phyloP scores from a whole-genome alignment of 192 early-diverging fungal species.

The Backusella parvicylindrica region DNA sequence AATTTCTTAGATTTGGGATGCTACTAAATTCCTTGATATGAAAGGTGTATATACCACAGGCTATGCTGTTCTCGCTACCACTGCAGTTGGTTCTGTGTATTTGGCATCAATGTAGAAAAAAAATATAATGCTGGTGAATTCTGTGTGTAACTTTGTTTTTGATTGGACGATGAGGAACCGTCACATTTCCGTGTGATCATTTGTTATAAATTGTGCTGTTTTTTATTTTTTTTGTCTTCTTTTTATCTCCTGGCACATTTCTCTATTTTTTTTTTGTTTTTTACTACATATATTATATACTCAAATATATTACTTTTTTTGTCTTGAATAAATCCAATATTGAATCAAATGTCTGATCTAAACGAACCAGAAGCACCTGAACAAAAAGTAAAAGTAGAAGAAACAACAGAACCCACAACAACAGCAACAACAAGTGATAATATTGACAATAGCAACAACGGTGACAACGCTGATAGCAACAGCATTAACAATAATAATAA shows the following conservation, averaged over 20 bases:
- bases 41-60: conserved; percentile 81
- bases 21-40: conserved; percentile 60
- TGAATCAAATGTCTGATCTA: background rate
- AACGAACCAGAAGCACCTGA: background rate
- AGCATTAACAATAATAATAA: background rate
- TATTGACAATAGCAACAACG: background rate
- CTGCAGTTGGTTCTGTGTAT: conserved; percentile 27
- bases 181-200: background rate
- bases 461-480: background rate
- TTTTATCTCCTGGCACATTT: background rate
- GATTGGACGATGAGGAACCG: background rate
- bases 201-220: background rate
- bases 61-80: conserved; percentile 62
- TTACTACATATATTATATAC: no score
- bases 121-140: no score
- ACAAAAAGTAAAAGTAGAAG: background rate
- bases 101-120: conserved; percentile 25
- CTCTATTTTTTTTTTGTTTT: no score
- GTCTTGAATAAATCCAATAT: background rate
- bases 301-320: background rate
- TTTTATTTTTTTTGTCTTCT: background rate
- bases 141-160: background rate
- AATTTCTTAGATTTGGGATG: conserved; percentile 72
- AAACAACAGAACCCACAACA: background rate
- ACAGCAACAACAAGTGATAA: background rate